Base-by-base conservation (phyloP, 2,329 filamentous ascomycete genomes). In the Alternaria brassicicola region DNA sequence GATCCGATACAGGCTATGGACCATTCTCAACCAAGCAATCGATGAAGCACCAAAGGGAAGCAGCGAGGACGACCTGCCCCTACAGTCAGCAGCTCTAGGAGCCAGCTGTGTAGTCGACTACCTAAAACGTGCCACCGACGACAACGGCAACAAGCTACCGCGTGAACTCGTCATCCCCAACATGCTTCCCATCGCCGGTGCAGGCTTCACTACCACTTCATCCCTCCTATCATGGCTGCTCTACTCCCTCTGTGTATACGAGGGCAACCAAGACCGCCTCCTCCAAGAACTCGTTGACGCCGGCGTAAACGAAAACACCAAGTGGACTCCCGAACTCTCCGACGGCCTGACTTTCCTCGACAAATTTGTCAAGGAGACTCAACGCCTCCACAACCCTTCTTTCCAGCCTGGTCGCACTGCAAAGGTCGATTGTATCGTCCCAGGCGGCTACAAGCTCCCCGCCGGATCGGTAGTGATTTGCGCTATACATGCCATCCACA, bases 381-480 rank as follows among this genome's bases (percentile, higher is more conserved):
- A 67, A 26, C 64, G 66, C 8, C 50, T 63, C 1, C 63, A 69
- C 51, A 67, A 65, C 42, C 64, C 66, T 4, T 66, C 64, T 3
- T 69, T 69, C 52, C 63, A 65, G 55, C 84, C 86, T 0, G 86
- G 78, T 1, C 84, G 86, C 28, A 88, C 83, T 1, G 77, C 86
- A 2, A 83, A 82, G 59, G 75, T 75, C 3, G 86, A 88, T 66
- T 73, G 86, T 55, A 78, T 88, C 25, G 74, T 88, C 0, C 86
- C 86, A 0, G 86, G 86, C 0, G 86, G 85, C 0, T 88, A 86
- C 76, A 80, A 78, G 53, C 68, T 88, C 0, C 82, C 84, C 26
- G 78, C 79, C 52, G 84, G 81, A 63, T 68, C 79, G 0, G 76
- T 88, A 30, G 76, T 88, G 28, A 84, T 88, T 52, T 79, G 82